Evolutionary conservation across 129 eudicot species (phyloP).

Genomic region (Sambucus nigra): DNA sequence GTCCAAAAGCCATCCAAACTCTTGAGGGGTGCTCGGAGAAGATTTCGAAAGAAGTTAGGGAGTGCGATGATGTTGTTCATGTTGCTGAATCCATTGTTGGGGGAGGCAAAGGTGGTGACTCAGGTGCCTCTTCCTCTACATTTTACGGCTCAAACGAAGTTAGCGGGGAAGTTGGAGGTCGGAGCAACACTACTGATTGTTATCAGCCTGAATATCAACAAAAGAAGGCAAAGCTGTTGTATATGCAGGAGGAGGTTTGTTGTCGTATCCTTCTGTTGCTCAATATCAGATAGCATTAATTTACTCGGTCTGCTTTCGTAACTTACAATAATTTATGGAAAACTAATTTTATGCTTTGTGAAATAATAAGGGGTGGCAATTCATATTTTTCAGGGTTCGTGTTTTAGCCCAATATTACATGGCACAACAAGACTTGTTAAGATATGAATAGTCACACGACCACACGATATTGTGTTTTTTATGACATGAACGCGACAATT

Average conservation of each 20-base stretch:
- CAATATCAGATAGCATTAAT: background rate
- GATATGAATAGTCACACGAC: no score
- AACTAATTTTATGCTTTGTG: no score
- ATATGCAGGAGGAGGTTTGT: slow-evolving; percentile 84
- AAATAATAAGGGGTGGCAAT: no score
- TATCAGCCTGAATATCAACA: slow-evolving; percentile 55
- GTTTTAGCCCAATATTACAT: no score
- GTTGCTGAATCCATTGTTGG: slow-evolving; percentile 7
- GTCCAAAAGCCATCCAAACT: slow-evolving; percentile 19
- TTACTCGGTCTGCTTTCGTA: background rate
- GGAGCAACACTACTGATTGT: slow-evolving; percentile 28
- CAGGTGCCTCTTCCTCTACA: slow-evolving; percentile 43
- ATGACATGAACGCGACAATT: no score
- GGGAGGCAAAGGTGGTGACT: slow-evolving; percentile 25
- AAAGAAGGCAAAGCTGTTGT: slow-evolving; percentile 65
- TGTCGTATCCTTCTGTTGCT: background rate
- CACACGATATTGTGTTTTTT: no score
- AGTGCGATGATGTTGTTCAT: slow-evolving; percentile 14
- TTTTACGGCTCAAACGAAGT: slow-evolving; percentile 37
- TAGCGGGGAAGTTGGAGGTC: slow-evolving; percentile 21
- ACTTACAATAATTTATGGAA: background rate
- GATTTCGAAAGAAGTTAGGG: slow-evolving; percentile 14
- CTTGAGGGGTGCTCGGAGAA: slow-evolving; percentile 23
- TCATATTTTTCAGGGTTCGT: no score
- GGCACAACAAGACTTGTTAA: no score